A percentile compares a stretch with the other conserved stretches of the same genome.
phyloP scores from a whole-genome alignment of 371 early-diverging fungal genomes.

The Phascolomyces articulosus region DNA sequence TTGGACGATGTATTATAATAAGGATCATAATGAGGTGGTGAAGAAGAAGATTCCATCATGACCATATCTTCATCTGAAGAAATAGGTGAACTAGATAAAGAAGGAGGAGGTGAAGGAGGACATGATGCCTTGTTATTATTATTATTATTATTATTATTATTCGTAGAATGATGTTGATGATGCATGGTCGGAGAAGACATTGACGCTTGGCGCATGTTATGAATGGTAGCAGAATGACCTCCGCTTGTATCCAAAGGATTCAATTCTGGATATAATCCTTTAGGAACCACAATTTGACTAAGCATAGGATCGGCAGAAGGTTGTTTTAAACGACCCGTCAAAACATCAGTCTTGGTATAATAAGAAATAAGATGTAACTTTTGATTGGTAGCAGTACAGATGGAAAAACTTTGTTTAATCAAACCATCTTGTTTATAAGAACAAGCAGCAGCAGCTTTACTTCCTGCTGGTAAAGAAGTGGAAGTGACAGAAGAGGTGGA shows the following conservation, averaged over 20 bases:
- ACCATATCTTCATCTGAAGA: slow-evolving; percentile 14
- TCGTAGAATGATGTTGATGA: no score
- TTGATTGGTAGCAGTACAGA: slow-evolving; percentile 76
- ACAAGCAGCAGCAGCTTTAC: slow-evolving; percentile 47
- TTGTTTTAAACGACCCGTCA: slow-evolving; percentile 52
- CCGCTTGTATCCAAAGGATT: slow-evolving; percentile 53
- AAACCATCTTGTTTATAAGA: slow-evolving; percentile 61
- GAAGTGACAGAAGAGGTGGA: slow-evolving; percentile 14
- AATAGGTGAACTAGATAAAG: not conserved
- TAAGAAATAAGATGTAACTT: slow-evolving; percentile 89
- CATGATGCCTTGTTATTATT: no score
- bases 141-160: no score
- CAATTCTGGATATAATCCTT: slow-evolving; percentile 67
- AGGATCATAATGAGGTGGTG: slow-evolving; percentile 1
- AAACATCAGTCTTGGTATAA: slow-evolving; percentile 77
- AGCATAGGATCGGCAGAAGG: slow-evolving; percentile 59
- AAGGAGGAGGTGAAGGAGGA: slow-evolving; percentile 14
- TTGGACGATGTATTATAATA: slow-evolving; percentile 8
- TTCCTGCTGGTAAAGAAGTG: slow-evolving; percentile 9
- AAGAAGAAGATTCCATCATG: not conserved
- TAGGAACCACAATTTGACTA: slow-evolving; percentile 55
- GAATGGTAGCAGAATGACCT: slow-evolving; percentile 49
- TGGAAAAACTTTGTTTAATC: slow-evolving; percentile 65
- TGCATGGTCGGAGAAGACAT: slow-evolving; percentile 5
- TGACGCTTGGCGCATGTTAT: slow-evolving; percentile 34